These are phyloP conservation scores for Ajuga reptans DNA, from an alignment of 305 asterid species.

Conservation along the genomic window DNA sequence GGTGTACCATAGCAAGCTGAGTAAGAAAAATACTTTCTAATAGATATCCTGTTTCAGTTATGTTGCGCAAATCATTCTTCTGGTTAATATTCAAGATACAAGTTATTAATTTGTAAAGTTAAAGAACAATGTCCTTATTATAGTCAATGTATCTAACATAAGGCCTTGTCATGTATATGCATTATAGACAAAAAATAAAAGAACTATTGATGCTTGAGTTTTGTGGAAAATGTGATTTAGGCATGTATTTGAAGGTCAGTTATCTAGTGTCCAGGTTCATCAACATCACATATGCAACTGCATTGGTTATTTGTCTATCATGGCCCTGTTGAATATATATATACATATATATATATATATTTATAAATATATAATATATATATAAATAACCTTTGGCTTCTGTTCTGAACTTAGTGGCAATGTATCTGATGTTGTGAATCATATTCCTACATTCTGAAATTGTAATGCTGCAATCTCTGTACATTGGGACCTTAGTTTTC, in stretches of 20 bases:
- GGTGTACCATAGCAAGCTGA: not conserved
- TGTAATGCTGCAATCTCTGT: not conserved
- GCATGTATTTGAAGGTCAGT: not conserved
- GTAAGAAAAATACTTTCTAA: not conserved
- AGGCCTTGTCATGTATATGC: not conserved
- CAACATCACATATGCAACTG: not conserved
- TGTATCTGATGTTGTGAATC: not conserved
- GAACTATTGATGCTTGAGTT: not conserved
- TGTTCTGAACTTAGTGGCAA: not conserved
- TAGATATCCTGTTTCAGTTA: not conserved
- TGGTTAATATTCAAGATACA: not conserved
- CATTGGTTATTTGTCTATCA: not conserved
- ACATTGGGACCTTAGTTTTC: not conserved
- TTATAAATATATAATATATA: too few species aligned
- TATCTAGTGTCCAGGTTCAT: constrained; percentile 14
- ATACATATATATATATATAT: too few species aligned
- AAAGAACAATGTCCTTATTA: not conserved
- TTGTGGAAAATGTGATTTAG: not conserved
- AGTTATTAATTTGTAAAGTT: not conserved
- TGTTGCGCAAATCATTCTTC: not conserved
- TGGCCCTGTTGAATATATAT: not conserved
- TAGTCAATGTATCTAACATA: not conserved
- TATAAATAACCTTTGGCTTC: constrained; percentile 1
- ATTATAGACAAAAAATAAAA: not conserved
- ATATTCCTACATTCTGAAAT: not conserved